Evolutionary conservation across 139 green algal species (phyloP), one percentile per base, ranked within the genome.

Genomic region (Deuterostichococcus epilithicus): DNA sequence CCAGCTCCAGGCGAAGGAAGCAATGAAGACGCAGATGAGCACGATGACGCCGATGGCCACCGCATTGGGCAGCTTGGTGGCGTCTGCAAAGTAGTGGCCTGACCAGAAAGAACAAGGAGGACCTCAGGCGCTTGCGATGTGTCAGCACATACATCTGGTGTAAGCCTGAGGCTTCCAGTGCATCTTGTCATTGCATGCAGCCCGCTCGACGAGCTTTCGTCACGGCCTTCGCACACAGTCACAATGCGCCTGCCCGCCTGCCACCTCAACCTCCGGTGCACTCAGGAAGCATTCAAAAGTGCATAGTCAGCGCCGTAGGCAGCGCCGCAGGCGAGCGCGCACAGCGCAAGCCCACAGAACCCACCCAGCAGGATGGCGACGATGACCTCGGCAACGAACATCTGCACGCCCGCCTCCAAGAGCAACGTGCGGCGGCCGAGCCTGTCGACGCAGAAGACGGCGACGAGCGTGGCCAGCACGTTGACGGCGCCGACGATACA

Each of bases 11-110:
- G 91, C 91, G 80, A 91, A 93, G 36, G 82, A 84, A 34, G 85
- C 78, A 30, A 94, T 86, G 71, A 87, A 95, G 66, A 94, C 68
- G 86, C 87, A 94, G 77, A 92, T 90, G 42, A 92, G 34, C 0
- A 88, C 86, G 23, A 94, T 80, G 10, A 90, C 70, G 32, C 85
- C 85, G 32, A 88, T 86, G 76, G 89, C 91, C 26, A 91, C 81
- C 1, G 87, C 68, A 38, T 88, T 83, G 0, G 86, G 74, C n/a
- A 91, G 87, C 8, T 86, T 58, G 36, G 70, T 42, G 52, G 45
- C 8, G 42, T 52, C 8, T 23, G 42, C 42, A 13, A 52, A 52
- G 42, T 52, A 52, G 42, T 52, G 42, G 8, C 8, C 42, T 52
- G 42, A n/a, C n/a, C n/a, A n/a, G n/a, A n/a, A n/a, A n/a, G n/a